phyloP scores from a whole-genome alignment of 2,329 filamentous ascomycete species.

The Fusarium musae region DNA sequence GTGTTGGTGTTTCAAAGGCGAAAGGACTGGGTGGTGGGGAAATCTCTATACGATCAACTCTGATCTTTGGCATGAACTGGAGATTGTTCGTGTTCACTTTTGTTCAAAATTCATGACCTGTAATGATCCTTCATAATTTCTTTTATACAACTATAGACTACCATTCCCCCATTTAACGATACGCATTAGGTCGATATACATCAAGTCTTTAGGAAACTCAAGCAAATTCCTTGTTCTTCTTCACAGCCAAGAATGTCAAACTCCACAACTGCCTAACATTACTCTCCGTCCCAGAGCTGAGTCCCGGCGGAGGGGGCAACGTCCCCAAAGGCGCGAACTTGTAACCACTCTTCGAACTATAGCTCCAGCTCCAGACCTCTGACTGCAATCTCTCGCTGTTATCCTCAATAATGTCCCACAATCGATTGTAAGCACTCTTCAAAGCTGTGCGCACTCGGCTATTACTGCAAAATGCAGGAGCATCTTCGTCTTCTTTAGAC shows the following conservation, averaged over 20 bases:
- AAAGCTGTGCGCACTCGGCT: conserved; percentile 56
- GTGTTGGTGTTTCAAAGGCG: conserved; percentile 21
- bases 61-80: background rate
- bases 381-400: conserved; percentile 62
- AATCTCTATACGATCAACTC: background rate
- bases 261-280: conserved; percentile 38
- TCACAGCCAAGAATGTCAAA: conserved; percentile 33
- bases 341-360: conserved; percentile 42
- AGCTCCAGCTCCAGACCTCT: conserved; percentile 74
- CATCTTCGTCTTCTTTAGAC: background rate
- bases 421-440: conserved; percentile 63
- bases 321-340: conserved; percentile 40
- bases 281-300: conserved; percentile 28
- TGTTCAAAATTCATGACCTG: no score
- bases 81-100: no score
- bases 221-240: background rate
- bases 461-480: conserved; percentile 63
- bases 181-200: fast-evolving
- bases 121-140: no score
- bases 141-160: fast-evolving
- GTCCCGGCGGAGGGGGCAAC: conserved; percentile 22
- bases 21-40: background rate
- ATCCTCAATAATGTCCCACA: conserved; percentile 70
- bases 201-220: background rate
- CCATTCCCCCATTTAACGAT: fast-evolving